Conservation (phyloP, 202 grass and related monocot genomes). For the Bolboschoenoplectus hybrid region DNA sequence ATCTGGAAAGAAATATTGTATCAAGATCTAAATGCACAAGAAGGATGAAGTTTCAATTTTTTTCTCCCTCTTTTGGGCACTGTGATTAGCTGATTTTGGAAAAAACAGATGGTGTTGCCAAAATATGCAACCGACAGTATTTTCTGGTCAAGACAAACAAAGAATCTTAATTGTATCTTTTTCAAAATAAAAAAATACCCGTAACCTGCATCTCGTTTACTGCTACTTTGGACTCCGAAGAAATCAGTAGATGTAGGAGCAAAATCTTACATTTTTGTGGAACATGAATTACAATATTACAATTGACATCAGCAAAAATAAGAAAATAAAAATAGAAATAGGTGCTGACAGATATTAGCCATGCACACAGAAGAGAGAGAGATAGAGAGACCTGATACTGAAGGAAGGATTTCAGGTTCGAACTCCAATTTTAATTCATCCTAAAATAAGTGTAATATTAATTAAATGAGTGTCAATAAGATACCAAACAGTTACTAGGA, state of each 20-base stretch:
- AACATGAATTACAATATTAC: neutral
- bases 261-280: neutral
- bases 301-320: neutral
- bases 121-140: slow-evolving; percentile 1
- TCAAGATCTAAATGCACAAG: neutral
- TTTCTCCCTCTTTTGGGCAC: neutral
- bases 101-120: neutral
- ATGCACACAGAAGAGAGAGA: neutral
- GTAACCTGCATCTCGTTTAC: neutral
- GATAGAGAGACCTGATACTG: neutral
- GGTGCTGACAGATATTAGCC: neutral
- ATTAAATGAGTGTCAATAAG: neutral
- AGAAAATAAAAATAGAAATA: neutral
- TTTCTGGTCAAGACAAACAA: neutral
- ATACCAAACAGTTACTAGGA: neutral
- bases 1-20: slow-evolving; percentile 16
- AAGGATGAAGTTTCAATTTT: neutral
- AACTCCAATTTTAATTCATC: slow-evolving; percentile 36
- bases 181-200: neutral
- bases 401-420: slow-evolving; percentile 36
- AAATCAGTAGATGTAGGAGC: neutral
- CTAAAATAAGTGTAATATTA: slow-evolving; percentile 25
- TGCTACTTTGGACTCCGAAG: neutral
- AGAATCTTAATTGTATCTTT: too few relatives aligned
- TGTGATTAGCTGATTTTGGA: neutral